A percentile compares a stretch with the other conserved stretches of the same genome.
Evolutionary conservation across 371 early-diverging fungal genomes (phyloP).

Genomic region (Nematocida major): DNA sequence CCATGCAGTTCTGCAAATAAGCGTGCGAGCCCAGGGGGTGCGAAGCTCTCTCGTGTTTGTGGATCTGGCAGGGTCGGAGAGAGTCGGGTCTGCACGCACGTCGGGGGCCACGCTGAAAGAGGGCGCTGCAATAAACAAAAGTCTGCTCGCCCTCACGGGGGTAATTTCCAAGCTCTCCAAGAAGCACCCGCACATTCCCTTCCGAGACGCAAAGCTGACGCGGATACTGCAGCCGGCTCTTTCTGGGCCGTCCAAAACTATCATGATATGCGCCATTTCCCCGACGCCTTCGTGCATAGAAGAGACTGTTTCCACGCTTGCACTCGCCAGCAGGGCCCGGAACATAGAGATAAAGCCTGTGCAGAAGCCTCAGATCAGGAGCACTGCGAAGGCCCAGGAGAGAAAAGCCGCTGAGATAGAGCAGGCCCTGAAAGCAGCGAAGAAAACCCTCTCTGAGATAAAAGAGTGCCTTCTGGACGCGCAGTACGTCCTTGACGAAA

Average conservation of each 20-base stretch:
- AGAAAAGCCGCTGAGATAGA: not conserved
- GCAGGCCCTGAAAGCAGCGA: not conserved
- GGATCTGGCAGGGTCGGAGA: conserved; percentile 96
- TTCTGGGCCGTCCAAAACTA: conserved; percentile 80
- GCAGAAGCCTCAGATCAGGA: conserved; percentile 52
- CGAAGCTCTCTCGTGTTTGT: conserved; percentile 70
- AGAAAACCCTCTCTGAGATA: not conserved
- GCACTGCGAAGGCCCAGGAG: conserved; percentile 16
- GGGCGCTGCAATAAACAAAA: conserved; percentile 91
- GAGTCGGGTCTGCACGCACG: conserved; percentile 84
- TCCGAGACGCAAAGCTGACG: conserved; percentile 93
- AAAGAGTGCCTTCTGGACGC: no score
- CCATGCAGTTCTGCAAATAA: conserved; percentile 71
- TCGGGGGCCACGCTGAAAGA: conserved; percentile 86
- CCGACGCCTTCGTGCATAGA: conserved; percentile 70
- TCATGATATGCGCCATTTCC: conserved; percentile 82
- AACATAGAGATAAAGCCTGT: conserved; percentile 39
- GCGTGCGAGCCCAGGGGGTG: not conserved
- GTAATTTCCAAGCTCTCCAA: conserved; percentile 87
- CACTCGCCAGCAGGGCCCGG: conserved; percentile 65
- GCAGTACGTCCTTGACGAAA: no score
- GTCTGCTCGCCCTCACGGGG: conserved; percentile 89
- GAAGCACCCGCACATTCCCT: conserved; percentile 76
- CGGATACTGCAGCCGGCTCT: conserved; percentile 82
- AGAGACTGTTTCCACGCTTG: conserved; percentile 82